A percentile compares a stretch with the other conserved stretches of the same genome.
Conservation (phyloP, 208 protist species). For the Spongospora subterranea region DNA sequence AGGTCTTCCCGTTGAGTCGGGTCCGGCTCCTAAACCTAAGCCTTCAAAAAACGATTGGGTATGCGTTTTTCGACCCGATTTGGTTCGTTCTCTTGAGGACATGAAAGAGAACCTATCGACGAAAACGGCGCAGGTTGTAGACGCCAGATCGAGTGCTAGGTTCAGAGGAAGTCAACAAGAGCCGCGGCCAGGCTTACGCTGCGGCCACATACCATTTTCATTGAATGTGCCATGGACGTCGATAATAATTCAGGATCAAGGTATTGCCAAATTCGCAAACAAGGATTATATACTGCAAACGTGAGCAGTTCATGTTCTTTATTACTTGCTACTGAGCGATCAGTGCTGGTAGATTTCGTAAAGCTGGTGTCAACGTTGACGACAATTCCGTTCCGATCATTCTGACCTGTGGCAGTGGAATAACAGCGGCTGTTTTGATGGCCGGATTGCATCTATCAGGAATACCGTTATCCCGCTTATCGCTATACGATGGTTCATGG, state of each 20-base stretch:
- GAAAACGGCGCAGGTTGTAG: not conserved
- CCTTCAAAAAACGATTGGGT: not conserved
- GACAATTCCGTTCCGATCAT: slow-evolving; percentile 2
- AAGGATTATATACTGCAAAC: slow-evolving; percentile 12
- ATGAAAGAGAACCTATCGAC: slow-evolving; percentile 33
- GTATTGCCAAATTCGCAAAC: not conserved
- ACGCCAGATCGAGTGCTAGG: not conserved
- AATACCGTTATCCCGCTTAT: not conserved
- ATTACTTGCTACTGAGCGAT: not conserved
- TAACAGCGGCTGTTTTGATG: slow-evolving; percentile 28
- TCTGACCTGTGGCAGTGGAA: slow-evolving; percentile 13
- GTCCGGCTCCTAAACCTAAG: too few species aligned
- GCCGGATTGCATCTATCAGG: not conserved
- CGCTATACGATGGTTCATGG: slow-evolving; percentile 45
- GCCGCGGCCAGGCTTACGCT: slow-evolving; percentile 31
- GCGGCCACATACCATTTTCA: slow-evolving; percentile 3
- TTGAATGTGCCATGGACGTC: slow-evolving; percentile 42
- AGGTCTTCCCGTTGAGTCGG: too few species aligned
- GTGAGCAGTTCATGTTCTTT: not conserved
- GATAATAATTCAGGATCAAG: not conserved
- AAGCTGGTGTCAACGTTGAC: slow-evolving; percentile 1
- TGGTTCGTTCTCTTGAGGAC: slow-evolving; percentile 1
- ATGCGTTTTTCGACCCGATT: not conserved
- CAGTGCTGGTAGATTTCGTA: not conserved
- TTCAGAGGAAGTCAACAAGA: not conserved